Base-by-base conservation (phyloP, 495 filamentous ascomycete genomes). In the Durotheca rogersii region DNA sequence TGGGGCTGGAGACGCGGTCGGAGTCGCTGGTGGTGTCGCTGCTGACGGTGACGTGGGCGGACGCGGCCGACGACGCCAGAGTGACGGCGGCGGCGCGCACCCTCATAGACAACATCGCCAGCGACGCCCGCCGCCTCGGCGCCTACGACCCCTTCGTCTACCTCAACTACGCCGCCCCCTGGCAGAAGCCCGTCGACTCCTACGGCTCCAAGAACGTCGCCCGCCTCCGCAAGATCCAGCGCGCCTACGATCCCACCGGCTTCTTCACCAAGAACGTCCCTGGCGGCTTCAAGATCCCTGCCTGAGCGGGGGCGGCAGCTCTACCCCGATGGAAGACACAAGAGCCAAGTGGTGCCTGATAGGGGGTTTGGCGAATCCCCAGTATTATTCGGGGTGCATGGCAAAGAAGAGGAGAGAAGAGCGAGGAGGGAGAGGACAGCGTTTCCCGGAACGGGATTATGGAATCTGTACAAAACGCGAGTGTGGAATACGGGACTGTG, bases 1-100 rank as follows among this genome's bases (percentile, higher is more conserved):
- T 77, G 5, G 76, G 76, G 0, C 64, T 76, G 10, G 55, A 7
- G 3, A 21, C 36, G 11, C n/a, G 47, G 7, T 35, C 35, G 9
- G 33, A 34, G 12, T 34, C 51, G 29, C 38, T 53, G 20, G 20
- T 37, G 20, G 46, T 60, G n/a, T 35, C 32, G 19, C 32, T 52
- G 1, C 19, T 66, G 3, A 39, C 56, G 17, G 33, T 36, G 6
- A 12, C 52, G 7, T 68, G 65, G 67, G 38, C 51, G 7, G 33
- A 48, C 17, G 29, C 54, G 1, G 9, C 59, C 10, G 27, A 55
- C 7, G 57, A 69, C 27, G 51, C 33, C 0, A n/a, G 6, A 7
- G 41, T 66, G 10, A 16, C 48, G 10, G 25, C 18, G 2, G 35
- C 49, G 19, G 27, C 48, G 2, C 30, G 36, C 15, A 2, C 21